phyloP scores from a whole-genome alignment of 345 rosid species.

The Pistacia vera region DNA sequence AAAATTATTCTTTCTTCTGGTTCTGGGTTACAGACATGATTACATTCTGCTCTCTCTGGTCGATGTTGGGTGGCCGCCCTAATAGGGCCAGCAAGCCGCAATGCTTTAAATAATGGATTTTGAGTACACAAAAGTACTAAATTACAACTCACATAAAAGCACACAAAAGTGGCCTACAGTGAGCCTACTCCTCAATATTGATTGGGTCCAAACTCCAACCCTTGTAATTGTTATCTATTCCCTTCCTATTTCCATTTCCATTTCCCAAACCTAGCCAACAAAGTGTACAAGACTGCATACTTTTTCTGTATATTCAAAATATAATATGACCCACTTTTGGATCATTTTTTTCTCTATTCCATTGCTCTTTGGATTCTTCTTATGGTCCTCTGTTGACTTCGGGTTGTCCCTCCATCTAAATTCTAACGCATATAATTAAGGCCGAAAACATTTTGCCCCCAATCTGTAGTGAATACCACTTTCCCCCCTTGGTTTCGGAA shows the following conservation, averaged over 20 bases:
- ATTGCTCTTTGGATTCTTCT: too few relatives aligned
- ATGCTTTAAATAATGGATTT: constrained; percentile 23
- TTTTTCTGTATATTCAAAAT: not conserved
- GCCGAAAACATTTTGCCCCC: too few relatives aligned
- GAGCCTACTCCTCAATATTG: not conserved
- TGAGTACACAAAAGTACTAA: not conserved
- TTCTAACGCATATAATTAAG: too few relatives aligned
- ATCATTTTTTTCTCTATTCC: not conserved
- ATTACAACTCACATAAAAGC: not conserved
- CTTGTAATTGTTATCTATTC: not conserved
- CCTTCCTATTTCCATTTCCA: too few relatives aligned
- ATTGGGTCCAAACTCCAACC: not conserved
- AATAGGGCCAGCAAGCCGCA: constrained; percentile 31
- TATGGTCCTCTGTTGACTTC: too few relatives aligned
- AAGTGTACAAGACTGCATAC: not conserved
- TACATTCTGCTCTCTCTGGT: constrained; percentile 13
- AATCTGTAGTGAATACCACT: too few relatives aligned
- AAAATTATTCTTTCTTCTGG: too few relatives aligned
- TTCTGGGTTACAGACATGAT: constrained; percentile 10
- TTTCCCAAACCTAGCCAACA: not conserved
- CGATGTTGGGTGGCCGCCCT: constrained; percentile 16
- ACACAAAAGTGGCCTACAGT: constrained; percentile 5
- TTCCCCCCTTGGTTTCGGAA: too few relatives aligned
- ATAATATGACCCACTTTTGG: not conserved
- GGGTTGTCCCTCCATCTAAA: too few relatives aligned